Percentiles rank a stretch among this genome's conserved stretches.
phyloP scores from a whole-genome alignment of 192 early-diverging fungal species.

The Funneliformis mosseae region DNA sequence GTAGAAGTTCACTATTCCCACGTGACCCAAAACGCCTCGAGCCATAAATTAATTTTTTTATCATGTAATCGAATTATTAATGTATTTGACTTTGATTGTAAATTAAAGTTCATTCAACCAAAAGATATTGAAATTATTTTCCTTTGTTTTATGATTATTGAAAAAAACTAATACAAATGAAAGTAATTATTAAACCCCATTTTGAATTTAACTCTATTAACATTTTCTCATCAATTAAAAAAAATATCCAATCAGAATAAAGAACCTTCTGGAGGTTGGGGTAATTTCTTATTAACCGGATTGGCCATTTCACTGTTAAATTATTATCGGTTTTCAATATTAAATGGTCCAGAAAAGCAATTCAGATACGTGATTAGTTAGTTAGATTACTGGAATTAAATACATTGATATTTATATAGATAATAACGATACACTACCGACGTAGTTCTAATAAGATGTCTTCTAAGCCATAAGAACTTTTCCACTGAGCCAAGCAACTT shows the following conservation, averaged over 20 bases:
- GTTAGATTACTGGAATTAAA: not conserved
- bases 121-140: not conserved
- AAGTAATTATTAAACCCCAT: no score
- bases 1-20: slow-evolving; percentile 90
- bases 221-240: not conserved
- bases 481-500: slow-evolving; percentile 83
- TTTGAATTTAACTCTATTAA: not conserved
- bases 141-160: not conserved
- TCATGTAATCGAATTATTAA: not conserved
- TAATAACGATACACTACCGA: slow-evolving; percentile 52
- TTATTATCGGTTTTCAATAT: not conserved
- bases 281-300: slow-evolving; percentile 78
- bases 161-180: not conserved
- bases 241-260: slow-evolving; percentile 43
- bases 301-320: slow-evolving; percentile 81
- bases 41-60: slow-evolving; percentile 61
- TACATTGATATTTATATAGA: not conserved
- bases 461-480: slow-evolving; percentile 73
- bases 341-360: not conserved
- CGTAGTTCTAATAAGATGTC: slow-evolving; percentile 82
- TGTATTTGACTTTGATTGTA: not conserved
- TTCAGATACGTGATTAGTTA: not conserved
- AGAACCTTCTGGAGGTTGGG: slow-evolving; percentile 87
- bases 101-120: not conserved
- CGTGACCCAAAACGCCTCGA: slow-evolving; percentile 93